A percentile compares a stretch with the other conserved stretches of the same genome.
Evolutionary conservation across 2,329 filamentous ascomycete species (phyloP).

Genomic region (Pseudocercospora musae): DNA sequence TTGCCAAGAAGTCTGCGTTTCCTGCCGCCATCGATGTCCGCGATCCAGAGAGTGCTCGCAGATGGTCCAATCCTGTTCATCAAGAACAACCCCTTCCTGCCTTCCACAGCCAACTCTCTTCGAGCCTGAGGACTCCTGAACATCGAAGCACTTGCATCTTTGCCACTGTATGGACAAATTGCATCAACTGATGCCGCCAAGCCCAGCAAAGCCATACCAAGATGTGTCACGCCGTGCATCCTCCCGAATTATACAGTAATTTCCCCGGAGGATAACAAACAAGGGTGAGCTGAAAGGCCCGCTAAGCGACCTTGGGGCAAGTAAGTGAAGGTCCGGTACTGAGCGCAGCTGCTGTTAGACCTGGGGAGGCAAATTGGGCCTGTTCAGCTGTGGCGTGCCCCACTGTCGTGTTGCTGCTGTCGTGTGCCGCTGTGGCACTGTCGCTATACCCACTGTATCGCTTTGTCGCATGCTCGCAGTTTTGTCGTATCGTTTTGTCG

Average conservation of each 20-base stretch:
- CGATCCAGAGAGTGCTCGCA: constrained; percentile 9
- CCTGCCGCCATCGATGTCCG: constrained; percentile 11
- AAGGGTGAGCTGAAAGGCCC: too few species aligned
- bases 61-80: constrained; percentile 16
- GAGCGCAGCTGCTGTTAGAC: too few species aligned
- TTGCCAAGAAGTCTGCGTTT: constrained; percentile 11
- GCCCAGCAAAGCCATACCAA: background rate
- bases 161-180: background rate
- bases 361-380: too few species aligned
- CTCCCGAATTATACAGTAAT: background rate
- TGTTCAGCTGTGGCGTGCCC: too few species aligned
- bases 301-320: too few species aligned
- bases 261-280: background rate
- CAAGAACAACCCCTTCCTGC: constrained; percentile 13
- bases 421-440: too few species aligned
- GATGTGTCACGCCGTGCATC: background rate
- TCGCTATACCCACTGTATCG: too few species aligned
- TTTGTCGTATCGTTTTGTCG: too few species aligned
- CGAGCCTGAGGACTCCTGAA: background rate
- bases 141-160: background rate
- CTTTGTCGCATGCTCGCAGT: too few species aligned
- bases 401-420: too few species aligned
- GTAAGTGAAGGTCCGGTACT: too few species aligned
- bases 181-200: background rate
- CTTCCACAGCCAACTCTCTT: background rate